A percentile compares a stretch with the other conserved stretches of the same genome.
Evolutionary conservation across 2,329 filamentous ascomycete species (phyloP).

Genomic region (Pestalotiopsis sp.): DNA sequence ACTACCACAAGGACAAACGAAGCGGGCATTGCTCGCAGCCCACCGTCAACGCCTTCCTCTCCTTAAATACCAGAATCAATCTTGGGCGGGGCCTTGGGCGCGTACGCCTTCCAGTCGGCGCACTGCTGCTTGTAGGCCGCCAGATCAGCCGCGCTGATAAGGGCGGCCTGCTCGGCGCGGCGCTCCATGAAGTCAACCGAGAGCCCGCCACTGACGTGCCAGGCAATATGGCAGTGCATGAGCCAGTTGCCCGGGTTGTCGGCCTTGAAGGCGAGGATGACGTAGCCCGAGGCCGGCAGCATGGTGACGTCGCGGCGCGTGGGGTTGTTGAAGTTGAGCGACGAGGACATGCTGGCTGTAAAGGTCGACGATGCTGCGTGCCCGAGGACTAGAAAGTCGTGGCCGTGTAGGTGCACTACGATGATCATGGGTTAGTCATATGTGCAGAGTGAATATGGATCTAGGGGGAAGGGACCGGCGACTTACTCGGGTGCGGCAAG

Average conservation of each 20-base stretch:
- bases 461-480: too few species aligned
- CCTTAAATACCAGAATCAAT: constrained; percentile 12
- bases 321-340: constrained; percentile 42
- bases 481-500: constrained; percentile 25
- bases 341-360: constrained; percentile 15
- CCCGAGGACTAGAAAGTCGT: constrained; percentile 34
- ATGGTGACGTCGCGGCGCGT: constrained; percentile 47
- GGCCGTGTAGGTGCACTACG: constrained; percentile 29
- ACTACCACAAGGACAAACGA: not conserved
- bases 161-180: constrained; percentile 10
- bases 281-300: constrained; percentile 42
- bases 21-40: not conserved
- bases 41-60: not conserved
- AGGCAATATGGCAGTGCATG: constrained; percentile 51
- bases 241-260: constrained; percentile 53
- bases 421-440: too few species aligned
- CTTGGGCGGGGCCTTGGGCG: constrained; percentile 5
- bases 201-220: constrained; percentile 50
- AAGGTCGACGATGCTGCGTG: constrained; percentile 26
- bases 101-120: constrained; percentile 11
- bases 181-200: constrained; percentile 52
- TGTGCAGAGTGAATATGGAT: too few species aligned
- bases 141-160: not conserved
- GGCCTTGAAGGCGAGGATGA: constrained; percentile 48
- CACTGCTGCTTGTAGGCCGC: constrained; percentile 12